Base-by-base conservation (phyloP, 768 basidiomycete genomes). In the Lactarius indigo region DNA sequence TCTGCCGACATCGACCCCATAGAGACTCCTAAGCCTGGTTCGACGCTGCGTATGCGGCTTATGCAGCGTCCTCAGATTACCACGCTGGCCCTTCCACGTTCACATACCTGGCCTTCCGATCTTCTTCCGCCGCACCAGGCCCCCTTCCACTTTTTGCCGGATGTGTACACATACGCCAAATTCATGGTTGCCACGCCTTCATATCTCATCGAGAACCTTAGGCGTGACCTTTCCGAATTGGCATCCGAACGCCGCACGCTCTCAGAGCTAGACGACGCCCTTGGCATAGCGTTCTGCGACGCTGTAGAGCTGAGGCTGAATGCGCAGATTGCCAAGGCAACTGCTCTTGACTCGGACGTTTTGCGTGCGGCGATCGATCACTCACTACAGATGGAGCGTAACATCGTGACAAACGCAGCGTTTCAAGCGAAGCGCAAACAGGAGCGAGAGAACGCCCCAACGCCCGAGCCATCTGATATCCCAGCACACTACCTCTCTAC, bases 171-270 rank as follows among this genome's bases (percentile, higher is more conserved):
- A 44, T 97, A 90, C 75, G 84, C 95, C 23, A 94, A 93, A 74
- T 97, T 98, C 80, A 97, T 98, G 95, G 87, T 98, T 30, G 94
- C 94, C 23, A 94, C 95, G 0, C 94, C 96, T 1, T 81, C 85
- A 1, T 92, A 96, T 75, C 84, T 98, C 65, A 82, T 90, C 50
- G 74, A 82, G 20, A 89, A 93, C 73, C 84, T 98, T 15, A 82
- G 84, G 2, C 80, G 77, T 55, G 91, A 99, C 66, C 76, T 94
- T 33, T 84, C 85, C 39, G 88, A 91, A 64, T 82, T 99, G 3
- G 83, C 80, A 2, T 71, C 79, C 0, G 96, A 98, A 77, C 85
- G 88, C 55, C 83, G 85, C 30, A 78, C 82, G 9, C 79, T 96
- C 62, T 71, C 80, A n/a, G 79, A 83, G 35, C 83, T 87, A 79